Percentiles rank a stretch among this genome's conserved stretches.
Conservation (phyloP, 2,329 filamentous ascomycete species). For the Alternaria triticina region DNA sequence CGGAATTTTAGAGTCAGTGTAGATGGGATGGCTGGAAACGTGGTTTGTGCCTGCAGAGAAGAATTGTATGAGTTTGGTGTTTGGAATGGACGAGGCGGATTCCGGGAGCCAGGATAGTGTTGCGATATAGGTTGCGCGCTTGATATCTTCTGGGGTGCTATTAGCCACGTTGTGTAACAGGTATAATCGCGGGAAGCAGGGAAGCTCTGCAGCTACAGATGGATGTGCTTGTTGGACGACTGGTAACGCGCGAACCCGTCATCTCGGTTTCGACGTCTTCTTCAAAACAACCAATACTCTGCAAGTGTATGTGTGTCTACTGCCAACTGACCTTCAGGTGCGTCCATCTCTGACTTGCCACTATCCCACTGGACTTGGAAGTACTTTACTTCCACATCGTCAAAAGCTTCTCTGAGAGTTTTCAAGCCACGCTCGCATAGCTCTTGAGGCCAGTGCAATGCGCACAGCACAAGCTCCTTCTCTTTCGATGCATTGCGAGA, state of each 20-base stretch:
- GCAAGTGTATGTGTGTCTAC: not conserved
- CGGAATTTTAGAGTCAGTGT: slow-evolving; percentile 59
- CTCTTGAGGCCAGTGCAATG: slow-evolving; percentile 50
- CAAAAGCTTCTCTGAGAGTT: slow-evolving; percentile 37
- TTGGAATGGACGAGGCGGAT: slow-evolving; percentile 43
- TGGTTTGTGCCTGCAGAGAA: slow-evolving; percentile 65
- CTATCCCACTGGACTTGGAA: slow-evolving; percentile 33
- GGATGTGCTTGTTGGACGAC: not conserved
- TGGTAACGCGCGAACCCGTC: not conserved
- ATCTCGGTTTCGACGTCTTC: not conserved
- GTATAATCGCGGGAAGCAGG: not conserved
- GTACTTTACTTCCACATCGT: slow-evolving; percentile 41
- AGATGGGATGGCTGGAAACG: slow-evolving; percentile 59
- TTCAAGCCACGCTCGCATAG: slow-evolving; percentile 25
- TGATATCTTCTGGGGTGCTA: slow-evolving; percentile 45
- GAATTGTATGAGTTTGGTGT: slow-evolving; percentile 61
- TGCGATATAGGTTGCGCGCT: slow-evolving; percentile 55
- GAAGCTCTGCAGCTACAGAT: not conserved
- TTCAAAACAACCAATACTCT: not conserved
- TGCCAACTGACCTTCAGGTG: slow-evolving; percentile 50
- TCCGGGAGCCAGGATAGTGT: slow-evolving; percentile 57
- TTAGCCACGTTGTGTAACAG: not conserved
- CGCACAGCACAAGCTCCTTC: slow-evolving; percentile 49
- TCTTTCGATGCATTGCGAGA: slow-evolving; percentile 32
- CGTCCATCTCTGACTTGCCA: slow-evolving; percentile 45